phyloP scores from a whole-genome alignment of 23 red algal genomes.

The Gracilaria gracilis region DNA sequence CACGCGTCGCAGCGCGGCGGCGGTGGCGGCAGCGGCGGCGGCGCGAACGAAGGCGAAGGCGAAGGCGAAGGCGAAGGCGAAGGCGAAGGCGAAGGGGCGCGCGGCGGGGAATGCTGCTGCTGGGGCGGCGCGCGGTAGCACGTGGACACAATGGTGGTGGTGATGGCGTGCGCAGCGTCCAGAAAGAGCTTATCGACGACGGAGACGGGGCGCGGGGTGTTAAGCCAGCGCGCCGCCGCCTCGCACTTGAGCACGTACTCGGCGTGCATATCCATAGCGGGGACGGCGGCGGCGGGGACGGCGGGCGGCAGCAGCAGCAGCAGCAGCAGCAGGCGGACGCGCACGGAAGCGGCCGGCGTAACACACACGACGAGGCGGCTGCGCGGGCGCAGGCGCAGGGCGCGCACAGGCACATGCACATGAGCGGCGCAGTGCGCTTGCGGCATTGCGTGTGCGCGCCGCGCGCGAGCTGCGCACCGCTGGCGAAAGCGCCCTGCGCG shows the following conservation, averaged over 20 bases:
- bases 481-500: neutral
- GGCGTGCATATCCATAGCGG: conserved; percentile 48
- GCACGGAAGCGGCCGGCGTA: too few relatives aligned
- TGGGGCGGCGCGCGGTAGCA: conserved; percentile 25
- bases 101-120: neutral
- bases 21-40: neutral
- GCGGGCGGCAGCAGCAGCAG: neutral
- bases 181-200: conserved; percentile 41
- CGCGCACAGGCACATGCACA: neutral
- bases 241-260: conserved; percentile 52
- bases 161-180: conserved; percentile 51
- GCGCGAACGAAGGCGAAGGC: neutral
- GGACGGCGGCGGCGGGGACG: neutral
- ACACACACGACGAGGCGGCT: too few relatives aligned
- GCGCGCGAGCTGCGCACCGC: neutral
- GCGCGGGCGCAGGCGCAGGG: neutral
- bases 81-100: neutral
- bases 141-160: conserved; percentile 45
- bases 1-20: neutral
- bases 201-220: conserved; percentile 46
- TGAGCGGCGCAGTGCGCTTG: neutral
- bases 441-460: neutral
- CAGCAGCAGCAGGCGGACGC: neutral
- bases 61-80: neutral
- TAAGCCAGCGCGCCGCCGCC: conserved; percentile 48